Conservation (phyloP, 2,329 filamentous ascomycete genomes). For the Neocucurbitaria cava region DNA sequence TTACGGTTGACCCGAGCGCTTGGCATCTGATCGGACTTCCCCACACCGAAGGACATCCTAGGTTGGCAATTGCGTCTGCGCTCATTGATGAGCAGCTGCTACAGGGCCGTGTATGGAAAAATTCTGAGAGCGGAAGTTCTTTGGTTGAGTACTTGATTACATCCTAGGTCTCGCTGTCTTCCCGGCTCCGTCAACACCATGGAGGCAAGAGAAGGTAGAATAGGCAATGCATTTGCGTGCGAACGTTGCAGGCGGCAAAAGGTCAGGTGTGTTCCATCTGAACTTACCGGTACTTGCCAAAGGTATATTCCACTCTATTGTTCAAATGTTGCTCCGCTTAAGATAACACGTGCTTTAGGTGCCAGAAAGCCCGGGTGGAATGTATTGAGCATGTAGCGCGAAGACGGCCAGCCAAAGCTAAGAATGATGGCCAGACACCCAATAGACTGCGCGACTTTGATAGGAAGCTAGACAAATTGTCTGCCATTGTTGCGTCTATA, state of each 20-base stretch:
- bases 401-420: slow-evolving; percentile 43
- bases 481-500: slow-evolving; percentile 40
- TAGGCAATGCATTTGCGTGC: slow-evolving; percentile 47
- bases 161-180: slow-evolving; percentile 33
- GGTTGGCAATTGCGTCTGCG: too few relatives aligned
- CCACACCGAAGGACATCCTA: slow-evolving; percentile 39
- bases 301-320: slow-evolving; percentile 39
- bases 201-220: slow-evolving; percentile 45
- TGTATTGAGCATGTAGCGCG: slow-evolving; percentile 48
- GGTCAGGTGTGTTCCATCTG: slow-evolving; percentile 45
- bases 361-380: slow-evolving; percentile 45
- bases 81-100: too few relatives aligned
- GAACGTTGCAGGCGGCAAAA: slow-evolving; percentile 48
- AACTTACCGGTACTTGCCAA: slow-evolving; percentile 40
- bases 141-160: too few relatives aligned
- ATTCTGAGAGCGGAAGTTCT: too few relatives aligned
- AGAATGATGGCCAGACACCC: slow-evolving; percentile 33
- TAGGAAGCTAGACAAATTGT: slow-evolving; percentile 43
- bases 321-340: slow-evolving; percentile 16
- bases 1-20: slow-evolving; percentile 31
- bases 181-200: slow-evolving; percentile 36
- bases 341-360: slow-evolving; percentile 45
- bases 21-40: slow-evolving; percentile 48
- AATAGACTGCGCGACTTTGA: slow-evolving; percentile 43
- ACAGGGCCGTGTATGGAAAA: too few relatives aligned